Percentiles rank a stretch among this genome's conserved stretches.
Evolutionary conservation across 768 basidiomycete species (phyloP).

Genomic region (Cubamyces sp.): DNA sequence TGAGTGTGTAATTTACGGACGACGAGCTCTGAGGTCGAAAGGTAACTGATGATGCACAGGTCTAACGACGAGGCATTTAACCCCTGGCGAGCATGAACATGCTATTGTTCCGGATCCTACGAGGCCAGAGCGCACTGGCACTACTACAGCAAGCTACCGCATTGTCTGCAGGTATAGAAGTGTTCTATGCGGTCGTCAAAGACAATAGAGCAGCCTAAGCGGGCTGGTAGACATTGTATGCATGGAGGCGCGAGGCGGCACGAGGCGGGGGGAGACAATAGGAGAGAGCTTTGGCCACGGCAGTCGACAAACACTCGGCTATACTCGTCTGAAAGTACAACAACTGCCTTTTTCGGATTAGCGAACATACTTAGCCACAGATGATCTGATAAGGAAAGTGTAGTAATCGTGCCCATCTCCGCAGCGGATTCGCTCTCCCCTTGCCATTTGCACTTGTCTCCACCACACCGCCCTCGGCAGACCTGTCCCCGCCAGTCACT

Average conservation of each 20-base stretch:
- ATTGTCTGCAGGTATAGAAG: background rate
- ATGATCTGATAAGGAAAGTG: slow-evolving; percentile 13
- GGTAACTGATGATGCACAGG: background rate
- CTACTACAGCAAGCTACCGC: background rate
- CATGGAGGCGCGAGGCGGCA: background rate
- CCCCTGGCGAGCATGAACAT: background rate
- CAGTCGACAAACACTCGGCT: slow-evolving; percentile 10
- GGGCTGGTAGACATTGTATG: slow-evolving; percentile 5
- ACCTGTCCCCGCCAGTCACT: too few species aligned
- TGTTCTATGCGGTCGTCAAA: background rate
- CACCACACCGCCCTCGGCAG: too few species aligned
- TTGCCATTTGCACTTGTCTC: background rate
- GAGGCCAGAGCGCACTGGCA: background rate
- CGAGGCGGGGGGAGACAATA: slow-evolving; percentile 15
- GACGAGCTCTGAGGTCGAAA: background rate
- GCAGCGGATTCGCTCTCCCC: background rate
- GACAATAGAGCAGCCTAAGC: slow-evolving; percentile 10
- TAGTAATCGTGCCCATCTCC: slow-evolving; percentile 7
- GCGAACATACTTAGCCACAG: background rate
- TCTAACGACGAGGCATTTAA: background rate
- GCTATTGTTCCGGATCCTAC: slow-evolving; percentile 18
- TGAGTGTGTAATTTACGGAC: background rate
- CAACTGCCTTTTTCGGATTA: background rate
- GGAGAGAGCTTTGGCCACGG: background rate
- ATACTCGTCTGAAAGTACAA: background rate